Evolutionary conservation across 768 basidiomycete species (phyloP).

Genomic region (Candolleomyces eurysporus): DNA sequence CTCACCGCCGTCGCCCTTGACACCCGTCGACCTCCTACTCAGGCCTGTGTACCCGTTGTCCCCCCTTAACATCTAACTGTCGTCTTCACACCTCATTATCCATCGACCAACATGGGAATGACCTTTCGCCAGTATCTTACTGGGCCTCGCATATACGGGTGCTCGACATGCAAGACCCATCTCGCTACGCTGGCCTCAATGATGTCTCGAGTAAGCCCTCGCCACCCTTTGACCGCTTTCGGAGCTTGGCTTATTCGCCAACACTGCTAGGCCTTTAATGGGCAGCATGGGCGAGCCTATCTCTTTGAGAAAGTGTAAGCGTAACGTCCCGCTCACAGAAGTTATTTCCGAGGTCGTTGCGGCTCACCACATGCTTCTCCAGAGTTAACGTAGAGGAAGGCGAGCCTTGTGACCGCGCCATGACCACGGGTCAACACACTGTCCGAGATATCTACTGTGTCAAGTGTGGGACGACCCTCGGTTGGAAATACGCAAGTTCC

Average conservation of each 20-base stretch:
- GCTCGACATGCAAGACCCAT: slow-evolving; percentile 83
- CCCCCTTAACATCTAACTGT: not conserved
- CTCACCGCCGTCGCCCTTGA: too few relatives aligned
- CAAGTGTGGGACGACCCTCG: slow-evolving; percentile 84
- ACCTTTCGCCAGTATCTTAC: slow-evolving; percentile 83
- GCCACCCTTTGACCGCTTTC: slow-evolving; percentile 7
- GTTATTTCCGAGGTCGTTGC: slow-evolving; percentile 11
- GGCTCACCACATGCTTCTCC: slow-evolving; percentile 8
- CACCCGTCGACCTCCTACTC: too few relatives aligned
- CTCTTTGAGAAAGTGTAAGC: slow-evolving; percentile 92
- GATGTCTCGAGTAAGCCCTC: slow-evolving; percentile 73
- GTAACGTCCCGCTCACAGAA: not conserved
- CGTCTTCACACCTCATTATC: not conserved
- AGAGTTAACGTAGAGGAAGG: slow-evolving; percentile 93
- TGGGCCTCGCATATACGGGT: slow-evolving; percentile 85
- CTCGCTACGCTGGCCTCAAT: slow-evolving; percentile 89
- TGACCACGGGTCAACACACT: slow-evolving; percentile 96
- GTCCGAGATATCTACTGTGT: slow-evolving; percentile 94
- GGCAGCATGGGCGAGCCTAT: slow-evolving; percentile 94
- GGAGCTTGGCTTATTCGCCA: slow-evolving; percentile 10
- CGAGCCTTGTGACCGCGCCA: slow-evolving; percentile 85
- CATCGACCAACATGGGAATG: slow-evolving; percentile 67
- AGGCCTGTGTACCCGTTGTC: too few relatives aligned
- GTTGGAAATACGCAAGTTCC: slow-evolving; percentile 95
- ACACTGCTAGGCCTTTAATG: slow-evolving; percentile 81